Evolutionary conservation across 2,329 filamentous ascomycete genomes (phyloP).

Genomic region (Ceratocystis ficicola): DNA sequence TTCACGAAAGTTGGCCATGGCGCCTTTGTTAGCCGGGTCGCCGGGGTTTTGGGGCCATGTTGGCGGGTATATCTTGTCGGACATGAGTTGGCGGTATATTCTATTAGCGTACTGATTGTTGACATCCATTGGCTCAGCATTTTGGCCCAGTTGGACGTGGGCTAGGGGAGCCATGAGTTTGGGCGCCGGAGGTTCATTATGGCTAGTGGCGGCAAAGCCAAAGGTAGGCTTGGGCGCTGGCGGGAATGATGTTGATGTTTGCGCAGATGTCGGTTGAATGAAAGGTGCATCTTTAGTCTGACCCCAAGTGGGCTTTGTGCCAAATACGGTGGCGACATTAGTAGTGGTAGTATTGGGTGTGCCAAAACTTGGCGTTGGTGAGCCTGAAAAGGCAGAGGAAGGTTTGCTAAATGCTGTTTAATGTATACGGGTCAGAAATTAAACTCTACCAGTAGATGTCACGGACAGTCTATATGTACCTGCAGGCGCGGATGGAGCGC

Average conservation of each 20-base stretch:
- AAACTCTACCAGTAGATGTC: too few relatives aligned
- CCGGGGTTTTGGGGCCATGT: constrained; percentile 45
- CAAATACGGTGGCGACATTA: constrained; percentile 1
- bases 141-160: constrained; percentile 13
- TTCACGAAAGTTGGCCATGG: constrained; percentile 44
- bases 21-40: constrained; percentile 38
- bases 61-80: constrained; percentile 43
- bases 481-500: constrained; percentile 7
- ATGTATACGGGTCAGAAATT: not conserved
- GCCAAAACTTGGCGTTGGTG: not conserved
- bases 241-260: not conserved
- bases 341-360: not conserved
- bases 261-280: not conserved
- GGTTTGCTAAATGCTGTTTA: not conserved
- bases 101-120: constrained; percentile 36
- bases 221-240: not conserved
- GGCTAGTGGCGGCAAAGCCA: not conserved
- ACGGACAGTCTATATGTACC: constrained; percentile 6
- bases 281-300: not conserved
- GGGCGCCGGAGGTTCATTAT: not conserved
- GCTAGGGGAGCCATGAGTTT: not conserved
- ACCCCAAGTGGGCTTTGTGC: not conserved
- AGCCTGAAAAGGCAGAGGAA: not conserved
- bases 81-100: constrained; percentile 42
- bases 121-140: constrained; percentile 24